Base-by-base conservation (phyloP, 2,329 filamentous ascomycete genomes). In the Fusarium sacchari region DNA sequence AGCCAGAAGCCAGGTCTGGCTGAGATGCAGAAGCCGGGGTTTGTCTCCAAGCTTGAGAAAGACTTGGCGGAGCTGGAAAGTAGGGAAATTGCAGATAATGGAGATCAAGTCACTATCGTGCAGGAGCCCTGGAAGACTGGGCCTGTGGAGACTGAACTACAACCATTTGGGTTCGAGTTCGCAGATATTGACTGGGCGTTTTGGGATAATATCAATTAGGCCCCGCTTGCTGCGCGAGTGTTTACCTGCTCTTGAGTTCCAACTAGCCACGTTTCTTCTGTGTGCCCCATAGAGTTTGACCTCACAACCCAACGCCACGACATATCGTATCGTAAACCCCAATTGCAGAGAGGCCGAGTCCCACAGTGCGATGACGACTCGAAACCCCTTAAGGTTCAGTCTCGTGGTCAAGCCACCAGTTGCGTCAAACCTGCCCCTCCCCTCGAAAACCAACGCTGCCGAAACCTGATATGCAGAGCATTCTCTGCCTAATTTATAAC, bases 131-230 rank as follows among this genome's bases (percentile, higher is more conserved):
- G 60, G 40, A 50, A 53, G 10, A 26, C 3, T 14, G 22, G 6
- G 10, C 3, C 37, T 15, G 44, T 30, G 5, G 61, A 67, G 1
- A 30, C 52, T 12, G 56, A 71, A 2, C 12, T 71, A 10, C 67
- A 71, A 5, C 69, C 69, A 3, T 71, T 71, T 46, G 67, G 67
- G 4, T 71, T 63, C 20, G 57, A 71, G 57, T 71, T 71, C 43
- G 42, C 67, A 15, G 69, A 71, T 32, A 53, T 71, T 6, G 67
- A 71, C 7, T 71, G 67, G 69, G 42, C 67, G 2, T 71, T 71
- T 22, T 71, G 69, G 67, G 69, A 71, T 18, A 71, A 62, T 5
- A 59, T 71, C 10, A 36, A 39, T 34, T 71, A 62, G 44, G 18
- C 15, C 10, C 6, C 7, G 5, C 5, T 13, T 3, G 7, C 15